phyloP scores from a whole-genome alignment of 768 basidiomycete species.

The Filobasidium floriforme region DNA sequence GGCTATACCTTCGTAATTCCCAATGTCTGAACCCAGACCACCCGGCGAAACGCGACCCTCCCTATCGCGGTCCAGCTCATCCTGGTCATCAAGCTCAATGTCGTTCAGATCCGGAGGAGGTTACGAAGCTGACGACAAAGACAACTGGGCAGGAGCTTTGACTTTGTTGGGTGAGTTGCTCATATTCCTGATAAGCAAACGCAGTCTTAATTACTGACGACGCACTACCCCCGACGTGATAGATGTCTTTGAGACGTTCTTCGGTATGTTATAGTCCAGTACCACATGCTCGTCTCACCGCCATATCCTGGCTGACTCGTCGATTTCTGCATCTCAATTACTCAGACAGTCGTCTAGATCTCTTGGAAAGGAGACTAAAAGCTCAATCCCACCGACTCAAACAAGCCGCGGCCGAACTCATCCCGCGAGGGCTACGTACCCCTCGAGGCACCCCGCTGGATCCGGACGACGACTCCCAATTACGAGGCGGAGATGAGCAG shows the following conservation, averaged over 20 bases:
- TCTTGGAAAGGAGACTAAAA: slow-evolving; percentile 64
- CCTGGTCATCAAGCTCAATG: not conserved
- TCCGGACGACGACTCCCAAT: slow-evolving; percentile 46
- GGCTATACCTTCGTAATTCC: no score
- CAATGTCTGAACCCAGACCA: no score
- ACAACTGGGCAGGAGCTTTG: slow-evolving; percentile 63
- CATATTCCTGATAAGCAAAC: not conserved
- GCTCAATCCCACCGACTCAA: slow-evolving; percentile 79
- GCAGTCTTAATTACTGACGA: slow-evolving; percentile 18
- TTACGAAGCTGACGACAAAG: slow-evolving; percentile 23
- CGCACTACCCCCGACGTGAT: not conserved
- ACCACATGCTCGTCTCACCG: not conserved
- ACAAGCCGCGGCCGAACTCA: slow-evolving; percentile 67
- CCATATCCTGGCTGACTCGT: not conserved
- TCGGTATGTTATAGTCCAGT: slow-evolving; percentile 42
- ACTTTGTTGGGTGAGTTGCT: slow-evolving; percentile 65
- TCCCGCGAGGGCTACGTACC: slow-evolving; percentile 53
- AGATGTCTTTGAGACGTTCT: slow-evolving; percentile 94
- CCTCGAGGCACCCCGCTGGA: slow-evolving; percentile 28
- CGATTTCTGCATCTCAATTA: not conserved
- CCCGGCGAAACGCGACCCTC: not conserved
- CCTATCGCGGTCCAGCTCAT: not conserved
- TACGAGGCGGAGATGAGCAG: slow-evolving; percentile 53
- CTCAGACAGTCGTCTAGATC: slow-evolving; percentile 60
- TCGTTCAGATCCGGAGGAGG: slow-evolving; percentile 11